Conservation (phyloP, 441 rosid genomes). For the Capsella rubella region DNA sequence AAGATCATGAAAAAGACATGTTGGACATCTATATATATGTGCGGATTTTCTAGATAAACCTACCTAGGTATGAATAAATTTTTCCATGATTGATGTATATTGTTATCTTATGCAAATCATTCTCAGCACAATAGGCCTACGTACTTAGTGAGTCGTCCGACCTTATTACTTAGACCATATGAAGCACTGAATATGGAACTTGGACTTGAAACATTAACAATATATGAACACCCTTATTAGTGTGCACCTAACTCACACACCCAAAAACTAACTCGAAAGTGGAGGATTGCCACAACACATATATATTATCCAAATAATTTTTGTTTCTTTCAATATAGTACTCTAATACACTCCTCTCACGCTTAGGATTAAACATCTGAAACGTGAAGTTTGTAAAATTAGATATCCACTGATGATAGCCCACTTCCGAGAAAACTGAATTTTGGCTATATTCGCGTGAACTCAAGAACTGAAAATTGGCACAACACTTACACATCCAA, state of each 20-base stretch:
- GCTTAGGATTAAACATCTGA: too few relatives aligned
- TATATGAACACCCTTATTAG: neutral
- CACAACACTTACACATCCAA: neutral
- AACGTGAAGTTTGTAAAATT: too few relatives aligned
- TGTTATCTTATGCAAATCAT: constrained; percentile 4
- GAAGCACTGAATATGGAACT: constrained; percentile 5
- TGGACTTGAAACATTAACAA: neutral
- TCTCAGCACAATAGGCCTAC: neutral
- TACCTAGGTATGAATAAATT: neutral
- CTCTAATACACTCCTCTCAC: too few relatives aligned
- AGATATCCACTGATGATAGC: too few relatives aligned
- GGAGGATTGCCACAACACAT: too few relatives aligned
- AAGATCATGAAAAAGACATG: neutral
- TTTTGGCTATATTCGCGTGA: too few relatives aligned
- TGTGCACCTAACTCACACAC: too few relatives aligned
- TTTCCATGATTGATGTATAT: neutral
- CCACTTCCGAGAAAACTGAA: too few relatives aligned
- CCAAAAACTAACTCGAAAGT: too few relatives aligned
- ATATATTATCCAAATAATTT: too few relatives aligned
- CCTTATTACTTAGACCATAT: constrained; percentile 21
- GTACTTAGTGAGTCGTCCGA: neutral
- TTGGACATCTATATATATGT: neutral
- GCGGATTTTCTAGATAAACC: neutral
- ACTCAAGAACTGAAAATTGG: too few relatives aligned
- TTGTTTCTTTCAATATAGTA: too few relatives aligned